Evolutionary conservation across 176 grass and related monocot species (phyloP), one percentile per base, ranked within the genome.

Genomic region (Cenchrus americanus): DNA sequence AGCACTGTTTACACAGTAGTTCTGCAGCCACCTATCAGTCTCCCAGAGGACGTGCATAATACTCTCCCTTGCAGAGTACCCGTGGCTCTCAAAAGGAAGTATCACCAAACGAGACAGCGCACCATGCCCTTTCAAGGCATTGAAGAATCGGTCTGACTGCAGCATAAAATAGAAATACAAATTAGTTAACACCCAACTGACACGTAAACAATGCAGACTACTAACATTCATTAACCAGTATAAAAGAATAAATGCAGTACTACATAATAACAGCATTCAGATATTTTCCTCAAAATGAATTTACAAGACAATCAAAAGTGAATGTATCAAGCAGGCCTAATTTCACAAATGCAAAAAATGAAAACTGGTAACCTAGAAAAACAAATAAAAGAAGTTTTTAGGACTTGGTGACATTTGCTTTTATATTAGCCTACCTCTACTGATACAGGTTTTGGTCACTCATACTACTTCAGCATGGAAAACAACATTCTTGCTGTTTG

Each of bases 1-100:
- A 81, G 66, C 75, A 85, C 84, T 76, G 17, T 86, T 87, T 79
- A 94, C 9, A 50, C 93, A 99, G 82, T 99, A 94, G 13, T 92
- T 99, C 47, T 91, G 89, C 55, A 99, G 91, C 97, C 97, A 99
- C 76, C 87, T 86, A 66, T 99, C 93, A 32, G 93, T 92, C 89
- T 99, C 97, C 97, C 97, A 99, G 74, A 99, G 93, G 30, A 96
- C 89, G 54, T 99, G 97, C 97, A 99, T 96, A 37, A 99, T 99
- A 80, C 97, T 99, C 84, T 99, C 97, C 55, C 97, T 90, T 1
- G 97, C 93, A 73, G 89, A 96, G 87, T 99, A 99, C 50, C 97
- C 93, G 71, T 99, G 97, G 81, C 93, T 99, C 79, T 99, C 97
- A 15, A 91, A 89, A 51, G 97, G 97, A 66, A 99, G 97, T 90